Percentiles rank a stretch among this genome's conserved stretches.
Conservation (phyloP, 2,329 filamentous ascomycete species). For the Aspergillus sclerotialis region DNA sequence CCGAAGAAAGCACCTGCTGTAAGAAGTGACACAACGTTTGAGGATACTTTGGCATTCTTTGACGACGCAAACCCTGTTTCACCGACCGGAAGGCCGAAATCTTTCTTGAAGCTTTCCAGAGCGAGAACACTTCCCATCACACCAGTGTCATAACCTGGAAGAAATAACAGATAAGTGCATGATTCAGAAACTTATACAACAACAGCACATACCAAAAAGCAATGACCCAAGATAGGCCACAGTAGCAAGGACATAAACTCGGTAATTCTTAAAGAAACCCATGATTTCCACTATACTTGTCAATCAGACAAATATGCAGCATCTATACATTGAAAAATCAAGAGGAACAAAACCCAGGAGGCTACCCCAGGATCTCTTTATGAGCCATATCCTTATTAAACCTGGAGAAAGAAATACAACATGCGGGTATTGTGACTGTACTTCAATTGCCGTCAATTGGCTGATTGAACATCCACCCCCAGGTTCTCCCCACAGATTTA, state of each 20-base stretch:
- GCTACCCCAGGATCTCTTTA: too few relatives aligned
- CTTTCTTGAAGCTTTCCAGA: slow-evolving; percentile 33
- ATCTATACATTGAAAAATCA: neutral
- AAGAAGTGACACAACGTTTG: slow-evolving; percentile 31
- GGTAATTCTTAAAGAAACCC: slow-evolving; percentile 34
- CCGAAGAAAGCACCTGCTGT: slow-evolving; percentile 35
- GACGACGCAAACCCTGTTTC: slow-evolving; percentile 24
- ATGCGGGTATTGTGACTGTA: neutral
- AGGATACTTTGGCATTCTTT: slow-evolving; percentile 30
- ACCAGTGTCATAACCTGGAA: slow-evolving; percentile 35
- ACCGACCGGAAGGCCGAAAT: slow-evolving; percentile 31
- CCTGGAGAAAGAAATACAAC: too few relatives aligned
- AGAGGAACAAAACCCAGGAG: neutral
- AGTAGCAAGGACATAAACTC: slow-evolving; percentile 38
- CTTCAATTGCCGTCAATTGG: neutral
- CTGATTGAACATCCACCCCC: neutral
- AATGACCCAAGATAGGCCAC: slow-evolving; percentile 39
- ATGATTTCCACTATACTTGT: neutral
- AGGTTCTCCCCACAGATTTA: too few relatives aligned
- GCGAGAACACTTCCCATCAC: slow-evolving; percentile 37
- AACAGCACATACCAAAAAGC: slow-evolving; percentile 32
- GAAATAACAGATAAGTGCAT: neutral
- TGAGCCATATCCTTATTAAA: too few relatives aligned
- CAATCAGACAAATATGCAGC: neutral
- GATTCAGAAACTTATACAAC: neutral